phyloP scores from a whole-genome alignment of 345 rosid species.

The Eutrema yunnanense region DNA sequence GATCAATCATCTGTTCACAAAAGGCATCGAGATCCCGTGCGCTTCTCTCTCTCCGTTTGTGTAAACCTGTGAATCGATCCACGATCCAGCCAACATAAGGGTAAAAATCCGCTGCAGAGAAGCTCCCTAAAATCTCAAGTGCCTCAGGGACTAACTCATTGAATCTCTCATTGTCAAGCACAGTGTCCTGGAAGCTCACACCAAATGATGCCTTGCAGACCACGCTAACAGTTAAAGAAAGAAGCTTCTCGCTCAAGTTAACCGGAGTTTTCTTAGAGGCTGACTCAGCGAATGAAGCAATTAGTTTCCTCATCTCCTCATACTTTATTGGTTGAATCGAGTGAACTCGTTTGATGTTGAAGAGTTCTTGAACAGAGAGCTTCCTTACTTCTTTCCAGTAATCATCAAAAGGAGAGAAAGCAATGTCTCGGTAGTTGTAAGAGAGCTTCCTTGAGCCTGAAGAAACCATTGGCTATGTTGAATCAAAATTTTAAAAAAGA shows the following conservation, averaged over 20 bases:
- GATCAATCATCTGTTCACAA: constrained; percentile 36
- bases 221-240: constrained; percentile 20
- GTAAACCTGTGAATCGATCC: constrained; percentile 37
- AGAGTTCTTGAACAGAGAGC: constrained; percentile 32
- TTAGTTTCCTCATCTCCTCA: constrained; percentile 33
- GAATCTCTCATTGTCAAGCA: constrained; percentile 18
- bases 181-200: constrained; percentile 33
- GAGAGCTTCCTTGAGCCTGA: constrained; percentile 33
- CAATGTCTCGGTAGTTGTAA: constrained; percentile 39
- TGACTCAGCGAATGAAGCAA: constrained; percentile 23
- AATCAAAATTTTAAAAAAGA: neutral
- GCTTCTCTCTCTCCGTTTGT: constrained; percentile 20
- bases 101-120: constrained; percentile 35
- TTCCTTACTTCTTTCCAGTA: constrained; percentile 45
- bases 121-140: constrained; percentile 26
- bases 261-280: neutral
- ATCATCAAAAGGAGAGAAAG: constrained; percentile 34
- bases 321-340: constrained; percentile 33
- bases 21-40: constrained; percentile 30
- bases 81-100: constrained; percentile 38
- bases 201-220: constrained; percentile 40
- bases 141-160: constrained; percentile 29
- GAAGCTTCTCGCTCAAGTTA: constrained; percentile 26
- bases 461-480: neutral
- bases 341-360: constrained; percentile 32